These are phyloP conservation scores for Candida maltosa DNA, from an alignment of 805 yeast genomes.

Conservation along the genomic window DNA sequence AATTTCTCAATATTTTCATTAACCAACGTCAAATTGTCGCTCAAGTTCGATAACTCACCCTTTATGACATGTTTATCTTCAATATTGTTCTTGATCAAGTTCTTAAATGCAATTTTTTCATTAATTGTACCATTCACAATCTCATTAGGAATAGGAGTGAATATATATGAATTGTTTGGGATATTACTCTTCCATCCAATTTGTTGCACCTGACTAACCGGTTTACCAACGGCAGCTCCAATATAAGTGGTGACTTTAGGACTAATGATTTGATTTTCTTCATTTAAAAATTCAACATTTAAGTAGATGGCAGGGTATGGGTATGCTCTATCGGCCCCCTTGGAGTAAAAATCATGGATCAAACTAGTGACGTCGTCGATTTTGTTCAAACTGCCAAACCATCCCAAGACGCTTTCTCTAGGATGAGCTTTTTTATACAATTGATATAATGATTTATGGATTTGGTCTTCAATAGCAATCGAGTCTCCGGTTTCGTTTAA, in stretches of 20 bases:
- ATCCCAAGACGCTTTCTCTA: slow-evolving; percentile 74
- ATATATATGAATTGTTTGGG: slow-evolving; percentile 48
- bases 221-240: slow-evolving; percentile 68
- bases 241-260: slow-evolving; percentile 68
- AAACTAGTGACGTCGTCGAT: slow-evolving; percentile 72
- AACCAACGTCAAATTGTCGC: slow-evolving; percentile 44
- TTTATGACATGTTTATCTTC: slow-evolving; percentile 24
- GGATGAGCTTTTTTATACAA: slow-evolving; percentile 77
- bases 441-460: slow-evolving; percentile 66
- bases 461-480: slow-evolving; percentile 72
- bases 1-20: slow-evolving; percentile 48
- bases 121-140: slow-evolving; percentile 50
- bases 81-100: slow-evolving; percentile 34
- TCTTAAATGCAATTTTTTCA: slow-evolving; percentile 58
- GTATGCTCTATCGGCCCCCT: slow-evolving; percentile 63
- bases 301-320: slow-evolving; percentile 80
- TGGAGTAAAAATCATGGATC: slow-evolving; percentile 76
- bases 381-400: slow-evolving; percentile 67
- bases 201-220: slow-evolving; percentile 9
- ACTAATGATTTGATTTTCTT: slow-evolving; percentile 38
- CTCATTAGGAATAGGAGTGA: slow-evolving; percentile 72
- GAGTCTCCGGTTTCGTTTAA: slow-evolving; percentile 72
- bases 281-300: slow-evolving; percentile 59
- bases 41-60: slow-evolving; percentile 42
- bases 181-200: slow-evolving; percentile 39